phyloP scores from a whole-genome alignment of 2,329 filamentous ascomycete species.

The Venturia pyrina region DNA sequence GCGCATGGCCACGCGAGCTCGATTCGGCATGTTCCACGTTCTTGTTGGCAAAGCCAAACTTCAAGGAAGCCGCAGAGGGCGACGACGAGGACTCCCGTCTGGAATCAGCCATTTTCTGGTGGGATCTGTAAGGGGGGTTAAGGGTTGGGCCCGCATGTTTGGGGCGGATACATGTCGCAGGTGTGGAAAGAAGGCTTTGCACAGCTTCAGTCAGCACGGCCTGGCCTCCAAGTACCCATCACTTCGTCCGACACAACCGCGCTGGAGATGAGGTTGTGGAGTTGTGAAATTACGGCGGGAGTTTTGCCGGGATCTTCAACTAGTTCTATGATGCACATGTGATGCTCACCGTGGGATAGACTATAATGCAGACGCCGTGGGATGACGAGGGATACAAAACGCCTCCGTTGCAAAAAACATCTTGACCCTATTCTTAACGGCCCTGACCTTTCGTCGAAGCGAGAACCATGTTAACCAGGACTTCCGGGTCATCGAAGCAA shows the following conservation, averaged over 20 bases:
- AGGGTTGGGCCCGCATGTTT: neutral
- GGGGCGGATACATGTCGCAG: neutral
- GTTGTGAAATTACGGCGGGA: neutral
- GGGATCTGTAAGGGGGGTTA: neutral
- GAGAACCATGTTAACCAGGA: neutral
- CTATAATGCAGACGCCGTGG: neutral
- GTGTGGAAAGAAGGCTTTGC: neutral
- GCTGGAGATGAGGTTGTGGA: slow-evolving; percentile 2
- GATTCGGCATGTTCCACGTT: neutral
- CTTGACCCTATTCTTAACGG: neutral
- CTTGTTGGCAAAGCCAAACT: neutral
- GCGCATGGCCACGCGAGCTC: neutral
- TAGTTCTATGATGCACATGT: neutral
- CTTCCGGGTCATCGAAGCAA: too few species aligned
- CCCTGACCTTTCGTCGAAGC: neutral
- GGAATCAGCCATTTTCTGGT: neutral
- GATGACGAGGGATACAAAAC: neutral
- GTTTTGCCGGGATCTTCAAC: neutral
- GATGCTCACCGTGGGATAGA: neutral
- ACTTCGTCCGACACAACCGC: neutral
- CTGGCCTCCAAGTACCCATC: neutral
- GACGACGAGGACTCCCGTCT: neutral
- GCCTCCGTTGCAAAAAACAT: neutral
- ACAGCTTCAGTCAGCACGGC: neutral
- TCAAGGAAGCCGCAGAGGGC: slow-evolving; percentile 1